phyloP scores from a whole-genome alignment of 495 filamentous ascomycete genomes.

The Pyrenopolyporus hunteri region DNA sequence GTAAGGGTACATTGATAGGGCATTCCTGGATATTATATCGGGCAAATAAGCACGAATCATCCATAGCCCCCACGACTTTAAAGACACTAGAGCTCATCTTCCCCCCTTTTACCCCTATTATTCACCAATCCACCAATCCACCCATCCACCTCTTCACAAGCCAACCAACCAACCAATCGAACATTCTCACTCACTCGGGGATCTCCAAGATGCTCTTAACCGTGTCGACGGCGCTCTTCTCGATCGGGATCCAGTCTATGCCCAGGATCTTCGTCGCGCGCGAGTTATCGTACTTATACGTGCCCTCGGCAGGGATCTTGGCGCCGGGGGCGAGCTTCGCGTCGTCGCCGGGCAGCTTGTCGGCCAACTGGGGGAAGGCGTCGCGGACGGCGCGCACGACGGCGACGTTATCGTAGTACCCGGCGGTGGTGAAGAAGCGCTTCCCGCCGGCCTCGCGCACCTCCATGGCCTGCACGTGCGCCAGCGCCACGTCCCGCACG shows the following conservation, averaged over 20 bases:
- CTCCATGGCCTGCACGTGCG: slow-evolving; percentile 61
- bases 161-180: background rate
- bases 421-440: slow-evolving; percentile 60
- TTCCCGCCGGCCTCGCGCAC: slow-evolving; percentile 56
- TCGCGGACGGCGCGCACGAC: slow-evolving; percentile 55
- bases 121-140: too few species aligned
- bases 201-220: slow-evolving; percentile 59
- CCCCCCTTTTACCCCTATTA: too few species aligned
- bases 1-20: too few species aligned
- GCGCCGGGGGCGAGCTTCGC: slow-evolving; percentile 35
- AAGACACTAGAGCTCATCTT: too few species aligned
- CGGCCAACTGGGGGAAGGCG: slow-evolving; percentile 59
- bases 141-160: background rate
- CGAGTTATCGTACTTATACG: slow-evolving; percentile 59
- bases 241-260: slow-evolving; percentile 61
- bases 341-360: slow-evolving; percentile 51
- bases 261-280: slow-evolving; percentile 59
- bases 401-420: slow-evolving; percentile 54
- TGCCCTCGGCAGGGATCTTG: slow-evolving; percentile 41
- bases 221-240: slow-evolving; percentile 63
- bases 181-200: slow-evolving; percentile 37
- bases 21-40: too few species aligned
- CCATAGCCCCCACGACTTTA: too few species aligned
- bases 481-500: slow-evolving; percentile 64
- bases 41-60: too few species aligned